Evolutionary conservation across 2,329 filamentous ascomycete species (phyloP).

Genomic region (Ustilaginoidea virens): DNA sequence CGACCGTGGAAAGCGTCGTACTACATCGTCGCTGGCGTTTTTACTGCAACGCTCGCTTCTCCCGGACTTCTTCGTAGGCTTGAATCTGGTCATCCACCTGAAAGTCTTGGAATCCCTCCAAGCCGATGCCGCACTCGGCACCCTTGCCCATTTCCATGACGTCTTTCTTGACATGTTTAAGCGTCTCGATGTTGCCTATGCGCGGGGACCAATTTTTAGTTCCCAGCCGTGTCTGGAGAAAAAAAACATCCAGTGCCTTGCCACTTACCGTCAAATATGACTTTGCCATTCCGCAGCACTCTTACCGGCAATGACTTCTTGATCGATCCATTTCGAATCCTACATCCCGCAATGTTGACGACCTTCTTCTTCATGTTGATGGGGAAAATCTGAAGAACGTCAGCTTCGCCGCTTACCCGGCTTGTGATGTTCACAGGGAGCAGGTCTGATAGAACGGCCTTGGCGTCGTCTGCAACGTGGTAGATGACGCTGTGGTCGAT

Average conservation of each 20-base stretch:
- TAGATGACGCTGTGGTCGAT: constrained; percentile 83
- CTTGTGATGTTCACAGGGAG: constrained; percentile 51
- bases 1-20: too few species aligned
- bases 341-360: constrained; percentile 73
- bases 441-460: constrained; percentile 49
- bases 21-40: background rate
- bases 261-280: constrained; percentile 66
- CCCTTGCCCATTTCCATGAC: constrained; percentile 81
- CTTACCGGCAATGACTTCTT: constrained; percentile 48
- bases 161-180: constrained; percentile 90
- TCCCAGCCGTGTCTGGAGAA: background rate
- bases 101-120: constrained; percentile 67
- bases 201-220: constrained; percentile 2
- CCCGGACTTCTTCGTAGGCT: constrained; percentile 63
- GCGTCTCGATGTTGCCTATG: constrained; percentile 58
- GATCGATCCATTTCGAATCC: constrained; percentile 67
- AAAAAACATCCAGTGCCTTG: background rate
- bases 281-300: constrained; percentile 54
- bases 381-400: constrained; percentile 67
- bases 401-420: constrained; percentile 74
- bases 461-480: constrained; percentile 59
- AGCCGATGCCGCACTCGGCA: constrained; percentile 81
- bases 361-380: constrained; percentile 63
- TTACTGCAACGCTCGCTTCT: constrained; percentile 45
- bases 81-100: constrained; percentile 74